Base-by-base conservation (phyloP, 805 yeast species). In the Blastobotrys attinorum region DNA sequence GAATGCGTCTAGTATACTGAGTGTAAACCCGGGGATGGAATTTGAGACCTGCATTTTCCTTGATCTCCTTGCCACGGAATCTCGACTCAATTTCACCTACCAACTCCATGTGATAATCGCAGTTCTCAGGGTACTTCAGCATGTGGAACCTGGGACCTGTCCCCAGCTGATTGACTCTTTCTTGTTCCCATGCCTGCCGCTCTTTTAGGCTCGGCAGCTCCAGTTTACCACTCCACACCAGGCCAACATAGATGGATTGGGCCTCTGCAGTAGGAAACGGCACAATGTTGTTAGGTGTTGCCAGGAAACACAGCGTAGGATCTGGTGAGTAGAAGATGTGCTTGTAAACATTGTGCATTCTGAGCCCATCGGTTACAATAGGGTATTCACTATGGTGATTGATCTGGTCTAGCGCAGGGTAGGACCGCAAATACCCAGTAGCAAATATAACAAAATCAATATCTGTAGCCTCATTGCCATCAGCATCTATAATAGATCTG, bases 341-440 rank as follows among this genome's bases (percentile, higher is more conserved):
- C 49, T 73, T 71, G 68, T 78, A 83, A 8, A 79, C 53, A 17
- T 76, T 72, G 39, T 70, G 69, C 7, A 77, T 69, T 29, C 74
- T 67, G 11, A 54, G 57, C 1, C 81, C 81, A 41, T 65, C 59
- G 1, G 78, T 67, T 23, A 73, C 62, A 22, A 73, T 45, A 2
- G 69, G 71, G 31, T 52, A 52, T 16, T 50, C 42, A 17, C 50
- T 45, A 13, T 48, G 46, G 39, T 53, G 45, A 39, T 44, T 41
- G 16, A 50, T 49, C 36, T 73, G 69, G 17, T 31, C 38, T 40
- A 85, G 59, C 52, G 75, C 82, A 17, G 94, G 92, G 44, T 75
- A 67, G 31, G 76, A 72, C 54, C 78, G 78, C 37, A 76, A 65
- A 59, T 83, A 85, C 1, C 95, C 95, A 0, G 95, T 84, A 40